Evolutionary conservation across 1,284 basidiomycete genomes (phyloP), one percentile per base, ranked within the genome.

Genomic region (Naganishia sp.): DNA sequence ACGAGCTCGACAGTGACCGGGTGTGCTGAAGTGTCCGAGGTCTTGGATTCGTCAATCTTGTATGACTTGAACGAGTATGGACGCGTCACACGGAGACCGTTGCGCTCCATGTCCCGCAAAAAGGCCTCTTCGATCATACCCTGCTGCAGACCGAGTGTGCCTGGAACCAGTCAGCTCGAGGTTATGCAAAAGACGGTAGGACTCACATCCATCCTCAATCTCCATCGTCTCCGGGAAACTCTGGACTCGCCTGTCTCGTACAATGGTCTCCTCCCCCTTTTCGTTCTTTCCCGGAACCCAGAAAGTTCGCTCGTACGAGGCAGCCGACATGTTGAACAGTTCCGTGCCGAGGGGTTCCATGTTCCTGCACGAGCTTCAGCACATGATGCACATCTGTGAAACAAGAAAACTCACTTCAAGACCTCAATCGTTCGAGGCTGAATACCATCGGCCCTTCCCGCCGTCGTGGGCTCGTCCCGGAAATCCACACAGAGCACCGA

Each of bases 391-490:
- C 13, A 21, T 5, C 41, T 23, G 7, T 1, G 13, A 21, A 28
- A 2, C 0, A 21, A 7, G 31, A 13, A 15, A 1, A 66, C 64
- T 66, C 56, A 66, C 83, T 89, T 86, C 28, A 92, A 78, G 6
- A 90, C 86, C 76, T 92, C 90, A 55, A 90, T 85, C 0, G 88
- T 89, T 46, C 89, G 83, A 0, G 88, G 87, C 73, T 89, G 87
- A 57, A 90, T 87, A 5, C 89, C 89, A 73, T 91, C 89, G 0
- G 88, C 89, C 72, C 90, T 88, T 17, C 90, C 90, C 6, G 85
- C 85, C 43, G 82, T 65, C 0, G 67, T 68, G 5, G 67, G 68
- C 43, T 55, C 47, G 28, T 46, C 31, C 17, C 41, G 42, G 31
- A 51, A 58, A 53, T 66, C 69, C 6, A 66, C 39, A n/a, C 63